These are phyloP conservation scores for Calonectria pseudoturangicola DNA, from an alignment of 2,329 filamentous ascomycete species.

Conservation along the genomic window DNA sequence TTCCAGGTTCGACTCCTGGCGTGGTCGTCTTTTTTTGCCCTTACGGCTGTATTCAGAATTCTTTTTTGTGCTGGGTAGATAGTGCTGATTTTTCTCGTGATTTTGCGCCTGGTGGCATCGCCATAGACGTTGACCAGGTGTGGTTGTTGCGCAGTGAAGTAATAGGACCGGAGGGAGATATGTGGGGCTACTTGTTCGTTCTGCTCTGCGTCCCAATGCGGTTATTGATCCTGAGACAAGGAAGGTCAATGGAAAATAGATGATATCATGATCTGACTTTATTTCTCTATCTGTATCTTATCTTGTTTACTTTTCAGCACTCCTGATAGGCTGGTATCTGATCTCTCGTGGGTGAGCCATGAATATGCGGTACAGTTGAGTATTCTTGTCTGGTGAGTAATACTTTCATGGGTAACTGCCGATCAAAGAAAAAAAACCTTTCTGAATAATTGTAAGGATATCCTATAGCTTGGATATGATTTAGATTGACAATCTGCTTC, in stretches of 20 bases:
- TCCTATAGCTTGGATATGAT: too few species aligned
- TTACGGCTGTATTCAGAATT: too few species aligned
- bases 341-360: too few species aligned
- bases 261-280: not conserved
- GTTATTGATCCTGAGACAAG: not conserved
- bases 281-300: not conserved
- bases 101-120: not conserved
- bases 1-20: conserved; percentile 26
- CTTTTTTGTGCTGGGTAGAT: not conserved
- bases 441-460: too few species aligned
- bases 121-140: too few species aligned
- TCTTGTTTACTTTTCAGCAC: not conserved
- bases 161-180: too few species aligned
- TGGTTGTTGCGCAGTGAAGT: too few species aligned
- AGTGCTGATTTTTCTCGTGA: not conserved
- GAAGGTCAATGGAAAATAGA: not conserved
- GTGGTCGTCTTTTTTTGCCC: conserved; percentile 8
- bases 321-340: not conserved
- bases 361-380: too few species aligned
- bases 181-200: not conserved
- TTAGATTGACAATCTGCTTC: too few species aligned
- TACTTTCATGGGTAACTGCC: too few species aligned
- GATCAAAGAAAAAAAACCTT: too few species aligned
- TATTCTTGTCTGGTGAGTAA: too few species aligned
- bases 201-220: not conserved